Percentiles rank a stretch among this genome's conserved stretches.
These are phyloP conservation scores for Xenoacremonium recifei DNA, from an alignment of 2,329 filamentous ascomycete species.

Conservation along the genomic window DNA sequence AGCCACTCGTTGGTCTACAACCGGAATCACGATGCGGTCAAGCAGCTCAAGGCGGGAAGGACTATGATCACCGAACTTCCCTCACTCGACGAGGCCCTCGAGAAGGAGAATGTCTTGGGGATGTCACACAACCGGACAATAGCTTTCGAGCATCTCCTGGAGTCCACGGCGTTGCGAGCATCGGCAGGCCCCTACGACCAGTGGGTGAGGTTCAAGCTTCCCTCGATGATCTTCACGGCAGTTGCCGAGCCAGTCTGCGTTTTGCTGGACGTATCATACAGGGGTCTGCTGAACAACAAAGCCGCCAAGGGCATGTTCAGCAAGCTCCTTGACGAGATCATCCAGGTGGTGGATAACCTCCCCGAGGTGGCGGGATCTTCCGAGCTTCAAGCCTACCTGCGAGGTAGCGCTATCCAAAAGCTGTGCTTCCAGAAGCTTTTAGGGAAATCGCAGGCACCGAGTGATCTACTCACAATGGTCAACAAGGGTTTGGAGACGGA, in stretches of 20 bases:
- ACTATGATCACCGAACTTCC: constrained; percentile 26
- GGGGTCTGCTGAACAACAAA: constrained; percentile 66
- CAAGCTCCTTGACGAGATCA: constrained; percentile 71
- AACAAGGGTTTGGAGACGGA: constrained; percentile 64
- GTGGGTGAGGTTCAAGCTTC: constrained; percentile 73
- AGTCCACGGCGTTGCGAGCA: constrained; percentile 20
- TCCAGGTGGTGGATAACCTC: constrained; percentile 66
- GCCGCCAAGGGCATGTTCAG: constrained; percentile 65
- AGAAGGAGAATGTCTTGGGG: constrained; percentile 13
- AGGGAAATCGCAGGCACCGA: constrained; percentile 49
- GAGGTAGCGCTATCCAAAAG: constrained; percentile 58
- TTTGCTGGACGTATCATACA: constrained; percentile 74
- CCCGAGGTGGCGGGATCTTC: constrained; percentile 69
- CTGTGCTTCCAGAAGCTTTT: constrained; percentile 46
- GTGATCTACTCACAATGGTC: constrained; percentile 67
- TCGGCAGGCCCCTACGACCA: constrained; percentile 26
- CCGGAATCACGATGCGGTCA: constrained; percentile 37
- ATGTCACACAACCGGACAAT: constrained; percentile 17
- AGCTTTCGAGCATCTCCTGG: constrained; percentile 20
- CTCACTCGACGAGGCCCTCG: constrained; percentile 9
- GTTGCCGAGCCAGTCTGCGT: constrained; percentile 81
- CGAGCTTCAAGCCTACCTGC: constrained; percentile 55
- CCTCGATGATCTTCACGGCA: constrained; percentile 72
- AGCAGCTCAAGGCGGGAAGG: constrained; percentile 33
- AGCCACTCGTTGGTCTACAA: constrained; percentile 46